phyloP scores from a whole-genome alignment of 2,329 filamentous ascomycete genomes.

The Pseudogymnoascus sp. region DNA sequence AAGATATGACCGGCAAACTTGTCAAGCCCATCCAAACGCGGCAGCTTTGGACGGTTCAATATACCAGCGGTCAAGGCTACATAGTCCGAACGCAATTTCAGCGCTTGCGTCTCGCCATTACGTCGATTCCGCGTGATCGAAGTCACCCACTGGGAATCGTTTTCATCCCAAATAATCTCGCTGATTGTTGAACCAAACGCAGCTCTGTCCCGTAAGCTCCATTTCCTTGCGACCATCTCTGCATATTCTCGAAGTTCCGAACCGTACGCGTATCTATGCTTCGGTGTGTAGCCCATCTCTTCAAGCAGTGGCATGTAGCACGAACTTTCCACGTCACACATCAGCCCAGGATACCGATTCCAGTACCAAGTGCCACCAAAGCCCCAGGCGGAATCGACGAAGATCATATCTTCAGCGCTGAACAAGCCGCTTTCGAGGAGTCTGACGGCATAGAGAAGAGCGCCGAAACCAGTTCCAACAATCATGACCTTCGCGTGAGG shows the following conservation, averaged over 20 bases:
- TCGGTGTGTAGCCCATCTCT: constrained; percentile 51
- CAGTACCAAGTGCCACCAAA: constrained; percentile 43
- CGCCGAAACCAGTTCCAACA: too few species aligned
- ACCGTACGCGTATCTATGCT: constrained; percentile 14
- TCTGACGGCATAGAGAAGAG: constrained; percentile 9
- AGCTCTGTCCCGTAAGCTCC: too few species aligned
- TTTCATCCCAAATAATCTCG: too few species aligned
- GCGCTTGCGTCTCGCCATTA: background rate
- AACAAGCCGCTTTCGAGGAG: constrained; percentile 9
- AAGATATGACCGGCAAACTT: constrained; percentile 34
- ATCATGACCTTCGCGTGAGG: background rate
- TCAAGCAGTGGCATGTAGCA: constrained; percentile 53
- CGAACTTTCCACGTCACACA: constrained; percentile 51
- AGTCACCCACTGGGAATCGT: background rate
- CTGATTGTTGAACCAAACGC: too few species aligned
- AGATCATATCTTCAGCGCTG: constrained; percentile 28
- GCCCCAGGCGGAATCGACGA: constrained; percentile 38
- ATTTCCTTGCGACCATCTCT: too few species aligned
- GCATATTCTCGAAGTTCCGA: too few species aligned
- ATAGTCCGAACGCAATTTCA: constrained; percentile 26
- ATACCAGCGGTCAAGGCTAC: constrained; percentile 34
- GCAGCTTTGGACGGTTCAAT: constrained; percentile 36
- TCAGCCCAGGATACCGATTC: constrained; percentile 39
- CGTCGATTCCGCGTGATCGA: too few species aligned
- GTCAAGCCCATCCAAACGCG: constrained; percentile 32